phyloP scores from a whole-genome alignment of 2,329 filamentous ascomycete genomes.

The Fusarium sp. region DNA sequence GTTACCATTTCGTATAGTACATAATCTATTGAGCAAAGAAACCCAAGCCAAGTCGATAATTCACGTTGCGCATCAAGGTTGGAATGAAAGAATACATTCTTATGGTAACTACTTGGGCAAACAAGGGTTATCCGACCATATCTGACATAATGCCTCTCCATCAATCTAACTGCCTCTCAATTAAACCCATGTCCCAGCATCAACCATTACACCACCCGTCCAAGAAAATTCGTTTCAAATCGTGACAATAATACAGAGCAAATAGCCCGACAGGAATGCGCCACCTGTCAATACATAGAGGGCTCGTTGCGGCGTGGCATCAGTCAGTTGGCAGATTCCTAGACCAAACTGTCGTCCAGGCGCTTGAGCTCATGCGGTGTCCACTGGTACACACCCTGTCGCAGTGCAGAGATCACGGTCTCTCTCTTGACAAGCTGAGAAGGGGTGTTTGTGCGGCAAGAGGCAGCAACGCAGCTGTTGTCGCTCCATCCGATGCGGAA shows the following conservation, averaged over 20 bases:
- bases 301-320: constrained; percentile 18
- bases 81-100: constrained; percentile 14
- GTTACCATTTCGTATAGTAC: background rate
- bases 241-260: constrained; percentile 47
- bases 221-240: constrained; percentile 52
- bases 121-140: constrained; percentile 40
- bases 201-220: constrained; percentile 49
- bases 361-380: constrained; percentile 48
- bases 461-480: constrained; percentile 54
- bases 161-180: constrained; percentile 45
- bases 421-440: constrained; percentile 49
- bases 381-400: constrained; percentile 52
- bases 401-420: constrained; percentile 47
- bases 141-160: constrained; percentile 43
- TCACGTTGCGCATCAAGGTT: background rate
- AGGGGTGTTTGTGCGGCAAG: constrained; percentile 48
- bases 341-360: constrained; percentile 48
- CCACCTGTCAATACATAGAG: constrained; percentile 33
- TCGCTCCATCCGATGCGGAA: constrained; percentile 56
- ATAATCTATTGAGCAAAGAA: background rate
- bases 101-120: constrained; percentile 32
- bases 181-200: constrained; percentile 48
- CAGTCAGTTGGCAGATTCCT: constrained; percentile 47
- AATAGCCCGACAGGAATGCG: constrained; percentile 44
- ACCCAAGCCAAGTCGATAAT: background rate